phyloP scores from a whole-genome alignment of 2,329 filamentous ascomycete genomes.

The Colletotrichum neosansevieriae region DNA sequence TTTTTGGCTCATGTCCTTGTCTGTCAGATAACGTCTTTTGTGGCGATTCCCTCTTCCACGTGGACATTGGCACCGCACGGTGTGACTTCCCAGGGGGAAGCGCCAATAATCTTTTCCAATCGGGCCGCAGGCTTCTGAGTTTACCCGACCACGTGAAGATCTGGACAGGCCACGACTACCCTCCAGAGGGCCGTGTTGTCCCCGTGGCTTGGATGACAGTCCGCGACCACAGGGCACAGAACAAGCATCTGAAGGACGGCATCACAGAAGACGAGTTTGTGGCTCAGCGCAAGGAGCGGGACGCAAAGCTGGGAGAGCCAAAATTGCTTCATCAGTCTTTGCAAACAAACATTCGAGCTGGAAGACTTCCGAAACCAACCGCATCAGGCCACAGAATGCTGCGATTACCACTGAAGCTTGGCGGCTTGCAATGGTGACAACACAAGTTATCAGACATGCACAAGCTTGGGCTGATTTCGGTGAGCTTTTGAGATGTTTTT shows the following conservation, averaged over 20 bases:
- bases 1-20: slow-evolving; percentile 7
- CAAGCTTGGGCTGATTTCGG: too few species aligned
- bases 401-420: slow-evolving; percentile 51
- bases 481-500: too few species aligned
- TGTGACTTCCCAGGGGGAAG: slow-evolving; percentile 68
- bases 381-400: slow-evolving; percentile 48
- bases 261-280: slow-evolving; percentile 59
- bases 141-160: slow-evolving; percentile 59
- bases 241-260: slow-evolving; percentile 61
- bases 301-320: slow-evolving; percentile 57
- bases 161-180: slow-evolving; percentile 69
- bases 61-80: slow-evolving; percentile 64
- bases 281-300: slow-evolving; percentile 55
- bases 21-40: slow-evolving; percentile 60
- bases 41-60: slow-evolving; percentile 66
- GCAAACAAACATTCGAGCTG: slow-evolving; percentile 65
- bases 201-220: slow-evolving; percentile 59
- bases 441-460: too few species aligned
- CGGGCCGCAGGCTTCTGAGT: slow-evolving; percentile 55
- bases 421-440: slow-evolving; percentile 63
- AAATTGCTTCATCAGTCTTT: slow-evolving; percentile 62
- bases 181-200: slow-evolving; percentile 48
- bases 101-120: slow-evolving; percentile 57
- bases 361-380: slow-evolving; percentile 53
- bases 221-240: slow-evolving; percentile 56